phyloP scores from a whole-genome alignment of 805 yeast genomes.

The Lachancea sp. region DNA sequence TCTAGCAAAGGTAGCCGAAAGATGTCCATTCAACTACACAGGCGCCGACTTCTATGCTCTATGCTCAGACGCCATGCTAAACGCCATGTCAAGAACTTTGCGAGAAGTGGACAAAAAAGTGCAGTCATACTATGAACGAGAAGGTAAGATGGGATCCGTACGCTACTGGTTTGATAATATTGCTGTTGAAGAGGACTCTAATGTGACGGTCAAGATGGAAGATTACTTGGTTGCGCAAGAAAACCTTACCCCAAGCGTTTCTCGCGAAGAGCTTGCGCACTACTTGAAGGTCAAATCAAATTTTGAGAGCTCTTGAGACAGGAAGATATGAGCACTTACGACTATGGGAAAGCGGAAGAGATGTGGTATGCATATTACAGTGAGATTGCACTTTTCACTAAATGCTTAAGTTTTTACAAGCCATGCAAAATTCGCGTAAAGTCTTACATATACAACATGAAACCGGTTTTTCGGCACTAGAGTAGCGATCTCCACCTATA shows the following conservation, averaged over 20 bases:
- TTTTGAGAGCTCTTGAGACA: conserved; percentile 44
- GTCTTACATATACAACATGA: no score
- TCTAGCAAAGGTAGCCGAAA: conserved; percentile 50
- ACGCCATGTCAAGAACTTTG: conserved; percentile 92
- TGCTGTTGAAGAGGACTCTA: conserved; percentile 59
- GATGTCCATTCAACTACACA: conserved; percentile 84
- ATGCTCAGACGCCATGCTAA: conserved; percentile 91
- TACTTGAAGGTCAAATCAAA: conserved; percentile 71
- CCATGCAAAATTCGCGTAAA: no score
- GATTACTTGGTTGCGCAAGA: conserved; percentile 75
- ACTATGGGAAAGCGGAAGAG: no score
- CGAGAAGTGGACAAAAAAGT: conserved; percentile 64
- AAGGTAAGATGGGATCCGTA: conserved; percentile 46
- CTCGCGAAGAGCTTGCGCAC: conserved; percentile 79
- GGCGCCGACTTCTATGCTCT: conserved; percentile 98
- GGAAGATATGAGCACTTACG: no score
- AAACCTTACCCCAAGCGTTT: conserved; percentile 77
- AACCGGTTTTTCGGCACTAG: no score
- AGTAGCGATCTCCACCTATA: no score
- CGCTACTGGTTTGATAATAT: conserved; percentile 88
- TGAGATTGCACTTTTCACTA: no score
- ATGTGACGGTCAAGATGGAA: conserved; percentile 58
- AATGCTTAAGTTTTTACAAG: no score
- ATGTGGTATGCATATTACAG: no score
- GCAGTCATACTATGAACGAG: conserved; percentile 41